Conservation (phyloP, 2,329 filamentous ascomycete genomes). For the Cladophialophora immunda region DNA sequence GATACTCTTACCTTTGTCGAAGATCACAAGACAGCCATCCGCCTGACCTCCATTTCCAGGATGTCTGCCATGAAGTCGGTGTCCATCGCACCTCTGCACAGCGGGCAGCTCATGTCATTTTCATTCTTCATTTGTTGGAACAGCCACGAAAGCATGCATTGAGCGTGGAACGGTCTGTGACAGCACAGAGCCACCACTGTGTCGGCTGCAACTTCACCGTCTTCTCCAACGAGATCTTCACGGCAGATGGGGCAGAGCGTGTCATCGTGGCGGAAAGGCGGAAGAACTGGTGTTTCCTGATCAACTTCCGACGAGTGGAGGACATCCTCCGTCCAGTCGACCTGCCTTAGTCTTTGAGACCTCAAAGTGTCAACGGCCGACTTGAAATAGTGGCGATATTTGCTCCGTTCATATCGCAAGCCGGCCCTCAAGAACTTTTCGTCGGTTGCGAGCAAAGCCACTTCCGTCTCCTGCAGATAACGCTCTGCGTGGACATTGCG, state of each 20-base stretch:
- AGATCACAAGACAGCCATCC: not conserved
- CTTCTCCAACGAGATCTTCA: not conserved
- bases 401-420: not conserved
- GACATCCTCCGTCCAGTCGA: not conserved
- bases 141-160: conserved; percentile 1
- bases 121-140: not conserved
- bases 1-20: not conserved
- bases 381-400: not conserved
- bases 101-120: not conserved
- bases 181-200: not conserved
- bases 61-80: not conserved
- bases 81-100: not conserved
- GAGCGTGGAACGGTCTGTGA: not conserved
- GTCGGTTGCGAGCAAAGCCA: not conserved
- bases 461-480: not conserved
- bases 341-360: not conserved
- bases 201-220: not conserved
- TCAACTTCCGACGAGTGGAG: not conserved
- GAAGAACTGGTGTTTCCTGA: not conserved
- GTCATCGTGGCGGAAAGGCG: not conserved
- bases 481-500: not conserved
- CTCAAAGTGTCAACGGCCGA: not conserved
- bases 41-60: not conserved
- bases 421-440: not conserved
- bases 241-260: not conserved